Percentiles rank a stretch among this genome's conserved stretches.
These are phyloP conservation scores for Starmera quercuum DNA, from an alignment of 805 yeast species.

Conservation along the genomic window DNA sequence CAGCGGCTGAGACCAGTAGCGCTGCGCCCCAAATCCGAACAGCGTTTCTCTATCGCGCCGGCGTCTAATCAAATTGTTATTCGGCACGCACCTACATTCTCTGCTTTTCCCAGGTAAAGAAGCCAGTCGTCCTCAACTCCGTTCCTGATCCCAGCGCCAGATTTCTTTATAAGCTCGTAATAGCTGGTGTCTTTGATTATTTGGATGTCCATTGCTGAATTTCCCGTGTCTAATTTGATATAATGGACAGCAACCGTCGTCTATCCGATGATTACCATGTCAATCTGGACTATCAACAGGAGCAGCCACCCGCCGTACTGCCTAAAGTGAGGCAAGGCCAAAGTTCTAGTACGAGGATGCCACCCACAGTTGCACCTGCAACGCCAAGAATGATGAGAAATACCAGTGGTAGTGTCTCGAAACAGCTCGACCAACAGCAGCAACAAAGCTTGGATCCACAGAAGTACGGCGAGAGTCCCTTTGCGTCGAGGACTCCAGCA, in stretches of 20 bases:
- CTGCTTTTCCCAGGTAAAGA: too few species aligned
- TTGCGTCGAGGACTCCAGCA: neutral
- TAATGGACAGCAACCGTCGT: neutral
- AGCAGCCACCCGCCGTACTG: conserved; percentile 6
- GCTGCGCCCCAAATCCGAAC: too few species aligned
- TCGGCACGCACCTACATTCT: too few species aligned
- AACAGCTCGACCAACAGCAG: conserved; percentile 2
- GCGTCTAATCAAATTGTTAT: too few species aligned
- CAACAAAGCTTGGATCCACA: conserved; percentile 2
- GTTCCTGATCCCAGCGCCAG: neutral
- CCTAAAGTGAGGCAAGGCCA: conserved; percentile 18
- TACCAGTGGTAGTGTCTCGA: conserved; percentile 33
- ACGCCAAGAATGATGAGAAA: conserved; percentile 65
- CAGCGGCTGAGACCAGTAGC: too few species aligned
- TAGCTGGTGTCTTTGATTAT: too few species aligned
- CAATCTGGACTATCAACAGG: conserved; percentile 14
- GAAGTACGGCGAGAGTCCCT: neutral
- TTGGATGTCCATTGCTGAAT: too few species aligned
- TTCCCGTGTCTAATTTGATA: neutral
- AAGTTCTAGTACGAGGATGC: conserved; percentile 6
- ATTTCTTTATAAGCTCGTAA: too few species aligned
- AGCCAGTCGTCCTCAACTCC: too few species aligned
- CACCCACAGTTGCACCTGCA: conserved; percentile 39
- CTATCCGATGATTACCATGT: conserved; percentile 15
- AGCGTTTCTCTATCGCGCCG: too few species aligned